Evolutionary conservation across 2,329 filamentous ascomycete genomes (phyloP).

Genomic region (Colletotrichum navitas): DNA sequence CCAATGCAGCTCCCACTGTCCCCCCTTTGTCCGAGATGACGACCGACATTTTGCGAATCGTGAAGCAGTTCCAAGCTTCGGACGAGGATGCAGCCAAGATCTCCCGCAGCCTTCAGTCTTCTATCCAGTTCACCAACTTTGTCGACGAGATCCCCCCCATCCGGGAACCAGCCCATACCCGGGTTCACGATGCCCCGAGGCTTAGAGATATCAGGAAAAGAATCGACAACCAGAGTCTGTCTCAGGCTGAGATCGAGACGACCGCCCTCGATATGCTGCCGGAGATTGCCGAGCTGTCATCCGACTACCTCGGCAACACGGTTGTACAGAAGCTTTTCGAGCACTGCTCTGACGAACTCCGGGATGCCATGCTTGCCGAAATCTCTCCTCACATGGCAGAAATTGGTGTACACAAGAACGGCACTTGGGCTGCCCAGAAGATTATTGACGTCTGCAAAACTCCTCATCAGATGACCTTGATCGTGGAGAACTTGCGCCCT

Average conservation of each 20-base stretch:
- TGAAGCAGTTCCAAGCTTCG: conserved; percentile 87
- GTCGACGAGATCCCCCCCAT: conserved; percentile 89
- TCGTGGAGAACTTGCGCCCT: conserved; percentile 85
- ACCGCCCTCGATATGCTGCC: conserved; percentile 95
- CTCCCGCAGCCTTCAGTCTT: conserved; percentile 77
- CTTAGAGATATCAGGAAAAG: conserved; percentile 96
- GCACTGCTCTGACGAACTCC: conserved; percentile 89
- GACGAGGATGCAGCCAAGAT: conserved; percentile 83
- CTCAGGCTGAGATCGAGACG: conserved; percentile 88
- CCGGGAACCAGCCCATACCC: conserved; percentile 87
- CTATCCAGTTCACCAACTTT: conserved; percentile 80
- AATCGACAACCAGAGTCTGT: conserved; percentile 94
- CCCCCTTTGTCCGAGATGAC: conserved; percentile 83
- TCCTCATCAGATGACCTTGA: conserved; percentile 82
- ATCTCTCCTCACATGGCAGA: conserved; percentile 94
- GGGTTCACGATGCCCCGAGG: conserved; percentile 93
- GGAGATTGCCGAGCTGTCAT: conserved; percentile 93
- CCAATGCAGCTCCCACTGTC: conserved; percentile 70
- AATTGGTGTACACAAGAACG: conserved; percentile 99
- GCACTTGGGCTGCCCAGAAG: conserved; percentile 99
- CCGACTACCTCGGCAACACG: conserved; percentile 97
- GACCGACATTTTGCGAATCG: conserved; percentile 86
- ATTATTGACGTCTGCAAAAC: conserved; percentile 97
- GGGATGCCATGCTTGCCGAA: conserved; percentile 89
- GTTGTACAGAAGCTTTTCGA: conserved; percentile 99